Percentiles rank a stretch among this genome's conserved stretches.
These are phyloP conservation scores for Melampsora larici-populina DNA, from an alignment of 1,284 basidiomycete species.

Conservation along the genomic window DNA sequence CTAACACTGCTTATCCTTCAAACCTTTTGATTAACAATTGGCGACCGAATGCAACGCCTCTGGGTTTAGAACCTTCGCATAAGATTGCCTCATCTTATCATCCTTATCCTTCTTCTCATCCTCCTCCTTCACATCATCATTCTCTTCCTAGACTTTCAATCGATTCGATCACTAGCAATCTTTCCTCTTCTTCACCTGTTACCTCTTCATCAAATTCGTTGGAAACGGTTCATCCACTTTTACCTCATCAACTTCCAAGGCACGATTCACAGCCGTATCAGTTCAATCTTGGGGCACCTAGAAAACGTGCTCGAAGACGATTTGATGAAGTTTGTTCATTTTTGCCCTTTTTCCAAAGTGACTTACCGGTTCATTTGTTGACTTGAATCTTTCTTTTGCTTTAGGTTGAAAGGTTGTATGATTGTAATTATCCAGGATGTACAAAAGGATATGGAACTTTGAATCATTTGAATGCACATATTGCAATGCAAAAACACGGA, in stretches of 20 bases:
- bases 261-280: constrained; percentile 17
- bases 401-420: constrained; percentile 78
- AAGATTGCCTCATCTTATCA: background rate
- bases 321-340: constrained; percentile 64
- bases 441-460: constrained; percentile 69
- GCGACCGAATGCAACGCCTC: background rate
- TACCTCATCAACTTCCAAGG: background rate
- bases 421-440: constrained; percentile 76
- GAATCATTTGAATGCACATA: constrained; percentile 87
- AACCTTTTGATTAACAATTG: background rate
- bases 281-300: constrained; percentile 55
- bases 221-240: too few species aligned
- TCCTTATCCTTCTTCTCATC: background rate
- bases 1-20: background rate
- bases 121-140: too few species aligned
- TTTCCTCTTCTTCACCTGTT: too few species aligned
- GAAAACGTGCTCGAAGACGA: constrained; percentile 72
- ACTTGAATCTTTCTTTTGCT: background rate
- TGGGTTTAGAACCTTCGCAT: background rate
- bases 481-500: constrained; percentile 88
- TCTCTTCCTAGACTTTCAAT: background rate
- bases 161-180: background rate
- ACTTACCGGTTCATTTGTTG: background rate
- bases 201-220: too few species aligned
- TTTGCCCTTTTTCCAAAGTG: background rate